These are phyloP conservation scores for Pulveroboletus sp. DNA, from an alignment of 768 basidiomycete genomes.

Conservation along the genomic window DNA sequence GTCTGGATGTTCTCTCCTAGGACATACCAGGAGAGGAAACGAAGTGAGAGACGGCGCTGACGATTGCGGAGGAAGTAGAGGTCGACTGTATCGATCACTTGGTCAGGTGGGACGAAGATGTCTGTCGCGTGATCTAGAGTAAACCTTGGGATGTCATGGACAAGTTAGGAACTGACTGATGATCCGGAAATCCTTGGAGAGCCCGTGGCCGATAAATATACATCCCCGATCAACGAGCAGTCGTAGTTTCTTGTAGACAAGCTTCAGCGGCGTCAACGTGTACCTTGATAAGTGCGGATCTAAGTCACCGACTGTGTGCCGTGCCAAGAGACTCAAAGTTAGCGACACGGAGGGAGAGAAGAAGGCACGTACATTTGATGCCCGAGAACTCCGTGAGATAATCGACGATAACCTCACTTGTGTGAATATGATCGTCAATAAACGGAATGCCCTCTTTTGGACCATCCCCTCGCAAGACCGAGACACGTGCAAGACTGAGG, in stretches of 20 bases:
- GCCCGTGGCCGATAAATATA: constrained; percentile 94
- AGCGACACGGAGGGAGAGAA: background rate
- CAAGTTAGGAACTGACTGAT: constrained; percentile 65
- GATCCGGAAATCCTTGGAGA: constrained; percentile 96
- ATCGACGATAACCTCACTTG: constrained; percentile 91
- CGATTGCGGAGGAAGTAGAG: constrained; percentile 82
- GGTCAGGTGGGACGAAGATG: constrained; percentile 91
- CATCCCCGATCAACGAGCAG: constrained; percentile 91
- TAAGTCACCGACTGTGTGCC: constrained; percentile 75
- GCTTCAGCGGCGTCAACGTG: constrained; percentile 90
- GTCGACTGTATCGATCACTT: constrained; percentile 96
- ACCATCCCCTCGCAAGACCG: constrained; percentile 85
- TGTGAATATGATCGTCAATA: constrained; percentile 98
- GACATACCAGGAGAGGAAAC: constrained; percentile 94
- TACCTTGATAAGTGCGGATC: constrained; percentile 79
- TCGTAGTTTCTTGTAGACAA: constrained; percentile 98
- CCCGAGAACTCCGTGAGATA: constrained; percentile 97
- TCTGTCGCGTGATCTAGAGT: constrained; percentile 44
- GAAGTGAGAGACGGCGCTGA: constrained; percentile 83
- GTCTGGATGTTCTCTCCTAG: constrained; percentile 88
- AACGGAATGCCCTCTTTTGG: constrained; percentile 80
- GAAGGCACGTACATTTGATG: constrained; percentile 69
- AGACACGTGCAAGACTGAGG: constrained; percentile 90
- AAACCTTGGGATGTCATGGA: background rate
- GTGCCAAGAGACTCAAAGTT: background rate